Percentiles rank a stretch among this genome's conserved stretches.
phyloP scores from a whole-genome alignment of 2,329 filamentous ascomycete genomes.

The Hypoxylon sp. region DNA sequence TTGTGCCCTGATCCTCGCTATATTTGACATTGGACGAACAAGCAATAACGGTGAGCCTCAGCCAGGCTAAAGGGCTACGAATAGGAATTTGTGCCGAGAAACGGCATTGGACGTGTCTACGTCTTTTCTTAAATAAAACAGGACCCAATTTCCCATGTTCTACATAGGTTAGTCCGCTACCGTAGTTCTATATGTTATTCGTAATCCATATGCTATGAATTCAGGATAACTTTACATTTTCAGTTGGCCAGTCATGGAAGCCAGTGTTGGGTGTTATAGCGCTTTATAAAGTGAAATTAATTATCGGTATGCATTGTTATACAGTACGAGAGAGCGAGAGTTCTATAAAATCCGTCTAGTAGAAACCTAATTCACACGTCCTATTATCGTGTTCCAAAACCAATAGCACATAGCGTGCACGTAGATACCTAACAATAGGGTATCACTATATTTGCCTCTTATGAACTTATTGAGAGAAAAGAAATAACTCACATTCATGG shows the following conservation, averaged over 20 bases:
- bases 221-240: background rate
- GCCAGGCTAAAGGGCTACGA: conserved; percentile 38
- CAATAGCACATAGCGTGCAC: background rate
- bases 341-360: background rate
- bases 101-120: background rate
- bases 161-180: background rate
- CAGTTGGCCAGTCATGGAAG: background rate
- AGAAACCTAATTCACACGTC: background rate
- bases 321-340: background rate
- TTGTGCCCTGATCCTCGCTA: conserved; percentile 14
- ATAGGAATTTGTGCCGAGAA: conserved; percentile 38
- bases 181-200: background rate
- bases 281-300: background rate
- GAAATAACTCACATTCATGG: background rate
- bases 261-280: background rate
- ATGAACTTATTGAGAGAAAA: background rate
- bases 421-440: too few relatives aligned
- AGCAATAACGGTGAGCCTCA: conserved; percentile 26
- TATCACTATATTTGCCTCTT: too few relatives aligned
- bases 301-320: background rate
- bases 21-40: conserved; percentile 15
- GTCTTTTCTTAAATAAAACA: background rate
- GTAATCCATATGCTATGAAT: background rate
- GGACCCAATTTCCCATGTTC: background rate
- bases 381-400: background rate